A percentile compares a stretch with the other conserved stretches of the same genome.
These are phyloP conservation scores for Fusarium papillatum DNA, from an alignment of 2,329 filamentous ascomycete species.

Conservation along the genomic window DNA sequence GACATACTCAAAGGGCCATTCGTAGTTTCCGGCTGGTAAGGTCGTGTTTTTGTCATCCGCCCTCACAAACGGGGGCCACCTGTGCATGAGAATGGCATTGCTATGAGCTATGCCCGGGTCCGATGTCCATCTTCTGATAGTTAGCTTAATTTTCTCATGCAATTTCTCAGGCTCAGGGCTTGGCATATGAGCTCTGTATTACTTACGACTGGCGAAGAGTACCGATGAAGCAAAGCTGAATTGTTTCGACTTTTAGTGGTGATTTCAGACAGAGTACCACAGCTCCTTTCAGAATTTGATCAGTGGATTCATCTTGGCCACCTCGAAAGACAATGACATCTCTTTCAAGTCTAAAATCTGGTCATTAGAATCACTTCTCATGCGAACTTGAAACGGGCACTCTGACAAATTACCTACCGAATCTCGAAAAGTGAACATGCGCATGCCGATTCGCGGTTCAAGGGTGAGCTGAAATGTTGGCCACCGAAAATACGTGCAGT, in stretches of 20 bases:
- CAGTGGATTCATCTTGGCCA: constrained; percentile 78
- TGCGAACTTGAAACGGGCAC: not conserved
- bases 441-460: not conserved
- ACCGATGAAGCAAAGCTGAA: constrained; percentile 78
- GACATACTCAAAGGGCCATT: constrained; percentile 83
- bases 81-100: constrained; percentile 73
- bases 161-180: not conserved
- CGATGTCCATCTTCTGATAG: constrained; percentile 57
- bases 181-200: not conserved
- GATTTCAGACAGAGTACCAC: constrained; percentile 80
- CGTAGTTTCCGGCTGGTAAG: constrained; percentile 81
- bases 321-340: constrained; percentile 85
- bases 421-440: constrained; percentile 60
- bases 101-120: constrained; percentile 69
- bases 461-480: not conserved
- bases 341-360: constrained; percentile 73
- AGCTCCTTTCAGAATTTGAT: constrained; percentile 79
- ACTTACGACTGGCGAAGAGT: constrained; percentile 75
- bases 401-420: constrained; percentile 54
- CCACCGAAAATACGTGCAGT: not conserved
- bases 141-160: not conserved
- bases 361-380: not conserved
- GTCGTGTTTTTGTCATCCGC: constrained; percentile 64
- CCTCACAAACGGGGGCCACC: constrained; percentile 75
- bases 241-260: constrained; percentile 77